phyloP scores from a whole-genome alignment of 2,329 filamentous ascomycete genomes.

The Plectosphaerella plurivora region DNA sequence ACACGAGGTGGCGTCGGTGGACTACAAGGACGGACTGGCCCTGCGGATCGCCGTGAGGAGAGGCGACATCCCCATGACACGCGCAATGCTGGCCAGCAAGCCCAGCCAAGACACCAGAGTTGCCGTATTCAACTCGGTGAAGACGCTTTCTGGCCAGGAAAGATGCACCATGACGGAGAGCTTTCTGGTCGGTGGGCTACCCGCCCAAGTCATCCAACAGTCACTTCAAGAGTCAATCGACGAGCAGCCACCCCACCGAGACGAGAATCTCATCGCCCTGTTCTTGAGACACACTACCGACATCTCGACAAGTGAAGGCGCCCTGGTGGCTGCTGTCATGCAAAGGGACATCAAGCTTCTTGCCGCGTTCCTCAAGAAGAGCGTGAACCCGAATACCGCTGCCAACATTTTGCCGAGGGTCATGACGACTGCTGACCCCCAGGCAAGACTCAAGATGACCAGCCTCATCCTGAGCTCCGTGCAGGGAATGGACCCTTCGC shows the following conservation, averaged over 20 bases:
- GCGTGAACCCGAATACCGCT: conserved; percentile 40
- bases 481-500: conserved; percentile 33
- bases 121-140: conserved; percentile 41
- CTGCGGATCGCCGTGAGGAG: conserved; percentile 43
- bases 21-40: conserved; percentile 47
- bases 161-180: conserved; percentile 44
- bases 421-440: conserved; percentile 38
- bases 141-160: conserved; percentile 33
- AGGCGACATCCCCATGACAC: conserved; percentile 38
- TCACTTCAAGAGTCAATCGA: conserved; percentile 50
- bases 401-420: conserved; percentile 43
- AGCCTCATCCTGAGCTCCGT: conserved; percentile 41
- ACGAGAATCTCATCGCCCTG: conserved; percentile 47
- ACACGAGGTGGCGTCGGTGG: conserved; percentile 47
- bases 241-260: conserved; percentile 40
- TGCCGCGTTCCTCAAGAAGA: conserved; percentile 36
- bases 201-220: conserved; percentile 39
- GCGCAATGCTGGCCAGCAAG: conserved; percentile 39
- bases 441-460: conserved; percentile 40
- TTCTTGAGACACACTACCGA: conserved; percentile 48
- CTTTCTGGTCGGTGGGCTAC: conserved; percentile 44
- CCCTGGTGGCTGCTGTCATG: conserved; percentile 40
- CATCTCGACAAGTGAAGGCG: conserved; percentile 48
- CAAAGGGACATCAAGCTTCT: conserved; percentile 44
- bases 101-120: conserved; percentile 43